Base-by-base conservation (phyloP, 177 flowering plant species). In the Vitis hybrid region DNA sequence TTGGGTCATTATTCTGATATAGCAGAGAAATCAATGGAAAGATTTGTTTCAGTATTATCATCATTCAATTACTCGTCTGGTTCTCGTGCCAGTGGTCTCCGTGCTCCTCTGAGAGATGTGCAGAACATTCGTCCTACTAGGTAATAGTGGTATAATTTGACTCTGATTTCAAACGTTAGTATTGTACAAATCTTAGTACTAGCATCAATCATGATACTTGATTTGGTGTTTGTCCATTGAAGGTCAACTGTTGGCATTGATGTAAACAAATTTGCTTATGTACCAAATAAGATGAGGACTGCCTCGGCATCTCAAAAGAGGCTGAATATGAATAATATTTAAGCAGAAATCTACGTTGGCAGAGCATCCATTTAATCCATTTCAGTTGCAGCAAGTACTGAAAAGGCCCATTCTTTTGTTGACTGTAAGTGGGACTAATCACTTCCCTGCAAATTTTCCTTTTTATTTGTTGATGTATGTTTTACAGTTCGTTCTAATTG, bases 71-170 rank as follows among this genome's bases (percentile, higher is more conserved):
- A 26, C 78, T 60, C 89, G 59, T 80, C 89, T 69, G 98, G 99
- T 69, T 91, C 98, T 73, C 99, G 98, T 71, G 98, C 96, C 57
- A 93, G 98, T 77, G 99, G 99, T 63, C 94, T 95, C 34, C 94
- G 98, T 63, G 90, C 99, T 32, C 99, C 99, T 72, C 76, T 95
- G 15, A 93, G 82, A 81, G 98, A 93, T 70, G 84, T 90, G 6
- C 76, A 69, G 26, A 91, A 87, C 80, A 87, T 84, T 59, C 39
- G 67, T 65, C 62, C 56, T 12, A 79, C 72, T 21, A 82, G 92
- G 95, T 91, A 80, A 76, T 52, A 15, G 3, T 4, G 8, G 9
- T 39, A 59, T 45, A 30, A 51, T 55, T 51, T 61, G 6, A 58
- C 9, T 39, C 51, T 51, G 14, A 67, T 60, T 54, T 49, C 51